Base-by-base conservation (phyloP, 495 filamentous ascomycete genomes). In the Penicillium lagena region DNA sequence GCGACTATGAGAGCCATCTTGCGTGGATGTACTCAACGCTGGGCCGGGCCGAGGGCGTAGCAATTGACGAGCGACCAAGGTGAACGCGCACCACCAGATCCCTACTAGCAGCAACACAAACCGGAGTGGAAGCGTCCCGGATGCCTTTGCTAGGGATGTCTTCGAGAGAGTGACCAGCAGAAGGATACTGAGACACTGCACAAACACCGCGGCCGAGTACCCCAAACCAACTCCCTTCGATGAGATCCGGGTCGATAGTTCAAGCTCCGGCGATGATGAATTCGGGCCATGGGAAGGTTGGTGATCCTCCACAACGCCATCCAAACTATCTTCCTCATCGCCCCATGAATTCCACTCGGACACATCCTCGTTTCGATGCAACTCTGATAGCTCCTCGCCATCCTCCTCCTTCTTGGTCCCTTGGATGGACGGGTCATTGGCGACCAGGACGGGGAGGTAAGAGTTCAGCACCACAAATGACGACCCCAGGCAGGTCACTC, bases 81-180 rank as follows among this genome's bases (percentile, higher is more conserved):
- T 90, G 59, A 95, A 94, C 17, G 77, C 46, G 40, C 83, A 80
- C 90, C 90, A 96, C 90, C 90, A 96, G n/a, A 79, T 66, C 8
- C 90, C 90, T 27, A 95, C 79, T 15, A 86, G 58, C 43, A 90
- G 85, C 29, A 96, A 70, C 4, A 91, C 85, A 17, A 90, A 73
- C 10, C 88, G 80, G 43, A 87, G 76, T 1, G 83, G 82, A 12
- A 65, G 49, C 0, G 65, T 63, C 5, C 43, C 59, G 2, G 62
- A 63, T 1, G 37, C 22, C 35, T 67, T 65, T 2, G 59, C 48
- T 7, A 70, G 49, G 58, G 78, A 79, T 3, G 81, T 83, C 28
- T 85, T 81, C 43, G 77, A 82, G n/a, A 80, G 72, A 49, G 80
- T 80, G 36, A 73, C 52, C 29, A 87, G 66, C 7, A 90, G 63